phyloP scores from a whole-genome alignment of 2,329 filamentous ascomycete genomes.

The Fusarium verrucosum region DNA sequence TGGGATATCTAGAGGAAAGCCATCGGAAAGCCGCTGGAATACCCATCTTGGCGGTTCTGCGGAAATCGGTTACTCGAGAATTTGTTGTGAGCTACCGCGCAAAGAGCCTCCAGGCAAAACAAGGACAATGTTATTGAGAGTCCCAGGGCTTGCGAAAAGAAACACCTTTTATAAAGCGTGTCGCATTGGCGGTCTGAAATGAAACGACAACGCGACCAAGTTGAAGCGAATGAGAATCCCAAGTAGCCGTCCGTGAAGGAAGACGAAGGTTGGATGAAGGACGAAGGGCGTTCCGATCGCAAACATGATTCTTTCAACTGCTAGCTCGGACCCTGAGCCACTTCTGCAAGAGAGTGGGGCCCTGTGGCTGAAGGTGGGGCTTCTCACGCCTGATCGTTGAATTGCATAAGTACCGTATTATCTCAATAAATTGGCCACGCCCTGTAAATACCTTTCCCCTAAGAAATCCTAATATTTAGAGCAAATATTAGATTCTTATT shows the following conservation, averaged over 20 bases:
- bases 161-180: background rate
- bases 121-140: constrained; percentile 6
- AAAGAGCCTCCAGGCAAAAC: background rate
- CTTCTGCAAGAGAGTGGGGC: background rate
- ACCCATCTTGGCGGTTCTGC: constrained; percentile 72
- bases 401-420: too few species aligned
- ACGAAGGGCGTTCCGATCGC: constrained; percentile 11
- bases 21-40: constrained; percentile 95
- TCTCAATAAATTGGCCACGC: too few species aligned
- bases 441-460: too few species aligned
- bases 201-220: background rate
- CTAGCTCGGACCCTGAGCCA: constrained; percentile 7
- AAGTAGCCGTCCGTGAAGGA: background rate
- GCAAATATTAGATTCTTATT: too few species aligned
- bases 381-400: background rate
- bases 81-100: constrained; percentile 14
- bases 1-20: constrained; percentile 96
- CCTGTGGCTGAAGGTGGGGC: background rate
- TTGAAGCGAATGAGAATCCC: background rate
- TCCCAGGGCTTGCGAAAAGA: background rate
- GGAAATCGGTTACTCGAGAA: background rate
- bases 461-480: too few species aligned
- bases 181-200: constrained; percentile 11
- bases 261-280: constrained; percentile 7
- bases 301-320: constrained; percentile 30